Evolutionary conservation across 441 rosid species (phyloP).

Genomic region (Raphanus hybrid): DNA sequence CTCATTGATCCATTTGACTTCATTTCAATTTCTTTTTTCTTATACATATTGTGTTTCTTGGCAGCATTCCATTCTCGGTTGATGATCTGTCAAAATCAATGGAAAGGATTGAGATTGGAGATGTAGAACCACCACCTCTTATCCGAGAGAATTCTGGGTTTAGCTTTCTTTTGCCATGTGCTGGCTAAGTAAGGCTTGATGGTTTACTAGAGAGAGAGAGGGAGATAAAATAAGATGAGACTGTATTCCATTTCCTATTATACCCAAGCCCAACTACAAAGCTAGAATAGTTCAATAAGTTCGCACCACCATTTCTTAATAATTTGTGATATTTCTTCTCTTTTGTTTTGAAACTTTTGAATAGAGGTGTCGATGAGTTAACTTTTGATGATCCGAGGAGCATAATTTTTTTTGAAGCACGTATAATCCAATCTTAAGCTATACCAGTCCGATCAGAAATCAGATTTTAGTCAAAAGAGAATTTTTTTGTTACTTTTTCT

Average conservation of each 20-base stretch:
- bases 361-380: neutral
- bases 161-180: conserved; percentile 81
- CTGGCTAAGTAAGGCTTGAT: neutral
- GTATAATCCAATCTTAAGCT: neutral
- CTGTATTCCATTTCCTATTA: neutral
- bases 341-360: conserved; percentile 2
- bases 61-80: conserved; percentile 99
- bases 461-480: neutral
- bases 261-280: neutral
- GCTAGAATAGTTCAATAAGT: conserved; percentile 3
- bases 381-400: neutral
- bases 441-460: neutral
- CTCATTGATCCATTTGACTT: neutral
- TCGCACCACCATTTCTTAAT: neutral
- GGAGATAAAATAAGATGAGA: neutral
- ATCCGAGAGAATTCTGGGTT: conserved; percentile 90
- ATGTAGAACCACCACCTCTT: conserved; percentile 90
- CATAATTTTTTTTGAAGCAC: neutral
- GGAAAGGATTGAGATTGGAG: conserved; percentile 87
- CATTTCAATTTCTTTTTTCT: neutral
- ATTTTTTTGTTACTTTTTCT: neutral
- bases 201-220: neutral
- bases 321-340: neutral
- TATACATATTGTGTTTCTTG: conserved; percentile 13
- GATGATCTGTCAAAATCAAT: conserved; percentile 95